Percentiles rank a stretch among this genome's conserved stretches.
These are phyloP conservation scores for Cutaneotrichosporon cavernicola DNA, from an alignment of 1,284 basidiomycete genomes.

Conservation along the genomic window DNA sequence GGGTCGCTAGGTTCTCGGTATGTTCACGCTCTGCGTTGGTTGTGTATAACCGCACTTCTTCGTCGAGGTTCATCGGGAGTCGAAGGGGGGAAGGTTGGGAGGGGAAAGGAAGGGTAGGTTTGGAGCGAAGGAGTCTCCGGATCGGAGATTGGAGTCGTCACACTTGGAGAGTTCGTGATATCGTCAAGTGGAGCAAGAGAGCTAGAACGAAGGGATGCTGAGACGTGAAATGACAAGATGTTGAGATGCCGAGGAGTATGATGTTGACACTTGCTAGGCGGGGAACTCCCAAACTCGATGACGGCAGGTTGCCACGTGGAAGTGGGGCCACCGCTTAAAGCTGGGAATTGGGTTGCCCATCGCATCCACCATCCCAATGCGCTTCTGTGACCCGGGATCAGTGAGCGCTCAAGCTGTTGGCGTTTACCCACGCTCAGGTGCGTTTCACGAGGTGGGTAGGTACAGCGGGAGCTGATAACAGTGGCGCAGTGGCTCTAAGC, in stretches of 20 bases:
- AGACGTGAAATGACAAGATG: not conserved
- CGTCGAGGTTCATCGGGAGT: constrained; percentile 61
- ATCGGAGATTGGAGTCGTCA: too few species aligned
- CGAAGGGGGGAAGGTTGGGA: not conserved
- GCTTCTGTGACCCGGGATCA: too few species aligned
- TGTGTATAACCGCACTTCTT: constrained; percentile 86
- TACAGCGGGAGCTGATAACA: too few species aligned
- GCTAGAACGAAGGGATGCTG: not conserved
- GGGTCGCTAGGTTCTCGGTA: constrained; percentile 81
- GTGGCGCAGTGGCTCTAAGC: not conserved
- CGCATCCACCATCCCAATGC: too few species aligned
- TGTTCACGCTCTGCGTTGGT: constrained; percentile 87
- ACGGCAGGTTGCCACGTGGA: not conserved
- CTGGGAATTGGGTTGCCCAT: not conserved
- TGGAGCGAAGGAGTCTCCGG: not conserved
- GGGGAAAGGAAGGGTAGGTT: not conserved
- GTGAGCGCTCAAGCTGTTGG: too few species aligned
- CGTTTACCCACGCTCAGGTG: too few species aligned
- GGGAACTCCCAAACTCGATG: not conserved
- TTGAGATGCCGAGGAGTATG: not conserved
- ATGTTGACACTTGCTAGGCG: not conserved
- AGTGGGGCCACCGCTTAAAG: too few species aligned
- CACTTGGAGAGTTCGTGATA: not conserved
- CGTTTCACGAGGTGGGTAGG: too few species aligned
- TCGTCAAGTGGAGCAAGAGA: not conserved